phyloP scores from a whole-genome alignment of 2,329 filamentous ascomycete genomes.

The Ophiostoma australiae region DNA sequence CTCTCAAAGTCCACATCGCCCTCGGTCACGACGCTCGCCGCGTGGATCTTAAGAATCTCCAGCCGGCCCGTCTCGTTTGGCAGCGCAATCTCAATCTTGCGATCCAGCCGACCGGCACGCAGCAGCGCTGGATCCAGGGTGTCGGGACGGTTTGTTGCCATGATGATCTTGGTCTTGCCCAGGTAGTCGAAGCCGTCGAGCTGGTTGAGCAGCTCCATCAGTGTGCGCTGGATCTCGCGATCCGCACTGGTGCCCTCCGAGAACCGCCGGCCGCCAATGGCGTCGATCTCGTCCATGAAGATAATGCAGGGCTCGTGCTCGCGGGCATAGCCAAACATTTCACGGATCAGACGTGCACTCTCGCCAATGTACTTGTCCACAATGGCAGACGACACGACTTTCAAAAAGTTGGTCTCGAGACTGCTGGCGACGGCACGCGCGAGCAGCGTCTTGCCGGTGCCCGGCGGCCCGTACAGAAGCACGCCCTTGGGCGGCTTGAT shows the following conservation, averaged over 20 bases:
- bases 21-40: slow-evolving; percentile 77
- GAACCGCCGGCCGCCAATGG: slow-evolving; percentile 93
- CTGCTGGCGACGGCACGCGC: slow-evolving; percentile 94
- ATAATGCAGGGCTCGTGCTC: slow-evolving; percentile 99
- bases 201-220: slow-evolving; percentile 98
- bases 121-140: slow-evolving; percentile 91
- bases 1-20: slow-evolving; percentile 98
- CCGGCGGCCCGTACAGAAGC: slow-evolving; percentile 88
- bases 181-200: slow-evolving; percentile 98
- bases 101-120: slow-evolving; percentile 85
- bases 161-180: slow-evolving; percentile 99
- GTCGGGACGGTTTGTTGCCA: slow-evolving; percentile 97
- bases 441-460: slow-evolving; percentile 92
- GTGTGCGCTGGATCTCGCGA: slow-evolving; percentile 93
- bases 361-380: slow-evolving; percentile 99
- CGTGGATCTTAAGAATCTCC: slow-evolving; percentile 98
- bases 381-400: slow-evolving; percentile 96
- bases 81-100: slow-evolving; percentile 96
- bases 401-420: slow-evolving; percentile 96
- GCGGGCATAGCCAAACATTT: slow-evolving; percentile 99
- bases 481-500: slow-evolving; percentile 99
- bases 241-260: slow-evolving; percentile 96
- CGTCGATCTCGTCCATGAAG: slow-evolving; percentile 99
- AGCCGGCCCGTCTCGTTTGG: slow-evolving; percentile 94
- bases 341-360: slow-evolving; percentile 90